Percentiles rank a stretch among this genome's conserved stretches.
phyloP scores from a whole-genome alignment of 2,329 filamentous ascomycete species.

The Kalaharituber pfeilii region DNA sequence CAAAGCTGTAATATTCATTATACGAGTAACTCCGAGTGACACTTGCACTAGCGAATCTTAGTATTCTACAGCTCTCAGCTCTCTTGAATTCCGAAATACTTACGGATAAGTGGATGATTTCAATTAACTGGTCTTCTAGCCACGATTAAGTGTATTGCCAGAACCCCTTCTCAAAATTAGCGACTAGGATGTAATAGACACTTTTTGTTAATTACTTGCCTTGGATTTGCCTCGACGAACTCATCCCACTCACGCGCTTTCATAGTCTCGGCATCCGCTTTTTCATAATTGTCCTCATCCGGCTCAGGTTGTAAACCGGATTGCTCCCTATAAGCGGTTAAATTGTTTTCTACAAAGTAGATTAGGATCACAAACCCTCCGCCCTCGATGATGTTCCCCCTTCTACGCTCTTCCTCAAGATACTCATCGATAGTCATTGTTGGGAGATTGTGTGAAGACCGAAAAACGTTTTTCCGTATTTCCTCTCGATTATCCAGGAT shows the following conservation, averaged over 20 bases:
- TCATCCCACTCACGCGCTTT: constrained; percentile 95
- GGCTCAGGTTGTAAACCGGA: constrained; percentile 45
- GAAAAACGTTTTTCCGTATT: constrained; percentile 64
- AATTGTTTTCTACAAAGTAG: not conserved
- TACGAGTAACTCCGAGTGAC: too few relatives aligned
- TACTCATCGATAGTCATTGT: constrained; percentile 99
- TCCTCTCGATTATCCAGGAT: constrained; percentile 61
- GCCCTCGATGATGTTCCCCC: constrained; percentile 80
- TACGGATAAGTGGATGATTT: too few relatives aligned
- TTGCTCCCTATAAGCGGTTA: constrained; percentile 14
- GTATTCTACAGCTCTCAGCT: too few relatives aligned
- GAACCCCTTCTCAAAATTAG: constrained; percentile 35
- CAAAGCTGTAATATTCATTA: too few relatives aligned
- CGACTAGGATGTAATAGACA: too few relatives aligned
- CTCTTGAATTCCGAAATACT: too few relatives aligned
- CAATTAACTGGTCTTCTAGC: constrained; percentile 31
- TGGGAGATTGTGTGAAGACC: constrained; percentile 77
- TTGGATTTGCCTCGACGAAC: constrained; percentile 75
- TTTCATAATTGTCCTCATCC: constrained; percentile 82
- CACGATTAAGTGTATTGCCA: constrained; percentile 70
- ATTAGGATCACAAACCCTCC: constrained; percentile 54
- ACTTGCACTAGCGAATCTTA: too few relatives aligned
- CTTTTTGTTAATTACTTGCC: constrained; percentile 28
- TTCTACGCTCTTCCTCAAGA: constrained; percentile 68
- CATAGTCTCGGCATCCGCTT: constrained; percentile 73